These are phyloP conservation scores for Pyricularia sp. DNA, from an alignment of 2,329 filamentous ascomycete genomes.

Conservation along the genomic window DNA sequence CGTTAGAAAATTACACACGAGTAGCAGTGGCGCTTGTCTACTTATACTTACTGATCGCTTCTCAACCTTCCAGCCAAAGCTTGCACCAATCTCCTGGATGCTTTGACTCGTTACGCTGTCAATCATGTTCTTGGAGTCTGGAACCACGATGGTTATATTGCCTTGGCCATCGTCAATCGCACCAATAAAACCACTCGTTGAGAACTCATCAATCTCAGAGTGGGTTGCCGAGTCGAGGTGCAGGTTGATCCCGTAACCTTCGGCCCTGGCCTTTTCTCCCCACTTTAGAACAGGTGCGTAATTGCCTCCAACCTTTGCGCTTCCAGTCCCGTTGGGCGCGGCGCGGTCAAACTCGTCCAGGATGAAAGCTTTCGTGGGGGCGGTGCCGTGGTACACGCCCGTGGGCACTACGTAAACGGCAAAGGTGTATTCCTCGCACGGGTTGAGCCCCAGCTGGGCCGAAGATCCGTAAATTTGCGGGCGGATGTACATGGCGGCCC, in stretches of 20 bases:
- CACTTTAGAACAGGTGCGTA: slow-evolving; percentile 87
- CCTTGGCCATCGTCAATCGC: slow-evolving; percentile 49
- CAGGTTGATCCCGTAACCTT: slow-evolving; percentile 89
- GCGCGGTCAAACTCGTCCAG: slow-evolving; percentile 90
- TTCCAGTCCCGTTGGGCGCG: slow-evolving; percentile 83
- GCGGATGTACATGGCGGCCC: slow-evolving; percentile 86
- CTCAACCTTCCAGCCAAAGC: slow-evolving; percentile 80
- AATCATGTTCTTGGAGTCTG: slow-evolving; percentile 81
- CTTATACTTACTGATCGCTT: slow-evolving; percentile 47
- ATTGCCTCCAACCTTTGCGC: slow-evolving; percentile 92
- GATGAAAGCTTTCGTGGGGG: slow-evolving; percentile 80
- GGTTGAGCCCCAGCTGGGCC: slow-evolving; percentile 76
- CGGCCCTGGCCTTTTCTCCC: slow-evolving; percentile 68
- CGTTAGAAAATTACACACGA: background rate
- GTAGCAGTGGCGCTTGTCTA: background rate
- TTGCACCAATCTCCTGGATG: slow-evolving; percentile 63
- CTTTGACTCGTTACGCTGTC: slow-evolving; percentile 77
- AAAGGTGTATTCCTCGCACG: slow-evolving; percentile 89
- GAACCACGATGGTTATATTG: slow-evolving; percentile 68
- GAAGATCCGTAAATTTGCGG: slow-evolving; percentile 81
- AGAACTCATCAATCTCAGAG: slow-evolving; percentile 90
- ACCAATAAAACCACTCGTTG: slow-evolving; percentile 87
- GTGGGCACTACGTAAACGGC: slow-evolving; percentile 84
- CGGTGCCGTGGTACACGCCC: slow-evolving; percentile 85
- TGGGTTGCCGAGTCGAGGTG: slow-evolving; percentile 82